Percentiles rank a stretch among this genome's conserved stretches.
Evolutionary conservation across 2,329 filamentous ascomycete species (phyloP).

Genomic region (Aspergillus awamori): DNA sequence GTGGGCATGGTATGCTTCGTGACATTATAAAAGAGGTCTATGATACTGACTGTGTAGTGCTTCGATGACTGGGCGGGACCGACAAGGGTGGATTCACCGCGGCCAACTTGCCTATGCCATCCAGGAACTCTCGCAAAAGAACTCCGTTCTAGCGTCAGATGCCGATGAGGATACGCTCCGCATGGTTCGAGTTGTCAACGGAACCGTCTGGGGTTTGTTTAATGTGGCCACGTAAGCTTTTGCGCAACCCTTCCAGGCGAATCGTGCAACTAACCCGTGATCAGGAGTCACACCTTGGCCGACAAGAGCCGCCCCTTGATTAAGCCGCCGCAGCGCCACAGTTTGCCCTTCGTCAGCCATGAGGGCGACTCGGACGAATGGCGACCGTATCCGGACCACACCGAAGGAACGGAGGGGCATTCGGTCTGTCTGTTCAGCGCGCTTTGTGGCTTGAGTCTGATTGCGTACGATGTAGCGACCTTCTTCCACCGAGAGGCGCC

Average conservation of each 20-base stretch:
- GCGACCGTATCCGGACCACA: constrained; percentile 25
- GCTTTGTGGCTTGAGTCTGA: constrained; percentile 24
- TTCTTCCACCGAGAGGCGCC: constrained; percentile 20
- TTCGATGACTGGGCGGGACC: constrained; percentile 36
- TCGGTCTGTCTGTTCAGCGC: constrained; percentile 24
- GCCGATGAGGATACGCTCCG: constrained; percentile 22
- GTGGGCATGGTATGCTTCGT: constrained; percentile 31
- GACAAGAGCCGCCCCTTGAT: constrained; percentile 24
- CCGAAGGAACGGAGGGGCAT: constrained; percentile 19
- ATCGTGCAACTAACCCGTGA: constrained; percentile 11
- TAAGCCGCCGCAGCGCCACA: constrained; percentile 19
- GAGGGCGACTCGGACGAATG: constrained; percentile 24
- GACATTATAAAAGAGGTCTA: background rate
- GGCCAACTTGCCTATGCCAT: constrained; percentile 30
- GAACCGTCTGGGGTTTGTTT: constrained; percentile 31
- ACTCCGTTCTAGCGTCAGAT: constrained; percentile 11
- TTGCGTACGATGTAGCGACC: constrained; percentile 24
- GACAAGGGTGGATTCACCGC: constrained; percentile 33
- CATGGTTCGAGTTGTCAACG: constrained; percentile 19
- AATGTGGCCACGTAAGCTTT: constrained; percentile 29
- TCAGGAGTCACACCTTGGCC: constrained; percentile 26
- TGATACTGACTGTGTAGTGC: constrained; percentile 26
- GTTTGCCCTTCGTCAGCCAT: constrained; percentile 3
- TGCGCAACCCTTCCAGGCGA: background rate
- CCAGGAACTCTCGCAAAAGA: constrained; percentile 26